These are phyloP conservation scores for Brasilioporus rufonigricans DNA, from an alignment of 768 basidiomycete species.

Conservation along the genomic window DNA sequence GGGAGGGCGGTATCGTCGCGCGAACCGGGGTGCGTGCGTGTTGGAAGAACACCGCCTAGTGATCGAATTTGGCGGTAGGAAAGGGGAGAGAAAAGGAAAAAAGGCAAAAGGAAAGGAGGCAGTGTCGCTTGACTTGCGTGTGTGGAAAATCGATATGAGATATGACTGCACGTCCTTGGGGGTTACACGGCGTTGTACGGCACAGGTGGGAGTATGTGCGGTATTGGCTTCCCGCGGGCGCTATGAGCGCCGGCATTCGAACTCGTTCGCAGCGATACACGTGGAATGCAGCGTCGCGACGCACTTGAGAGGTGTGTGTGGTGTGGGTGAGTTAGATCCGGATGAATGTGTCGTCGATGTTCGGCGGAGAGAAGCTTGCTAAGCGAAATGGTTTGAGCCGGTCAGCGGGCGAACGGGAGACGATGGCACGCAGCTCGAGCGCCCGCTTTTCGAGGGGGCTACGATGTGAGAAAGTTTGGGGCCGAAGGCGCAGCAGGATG, in stretches of 20 bases:
- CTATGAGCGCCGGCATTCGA: constrained; percentile 15
- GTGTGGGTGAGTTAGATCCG: constrained; percentile 1
- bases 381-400: background rate
- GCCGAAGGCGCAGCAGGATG: background rate
- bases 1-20: no score
- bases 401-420: background rate
- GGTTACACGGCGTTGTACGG: background rate
- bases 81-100: no score
- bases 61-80: no score
- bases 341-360: background rate
- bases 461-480: background rate
- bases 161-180: background rate
- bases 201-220: constrained; percentile 6
- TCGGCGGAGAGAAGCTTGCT: constrained; percentile 3
- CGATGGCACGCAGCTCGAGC: background rate
- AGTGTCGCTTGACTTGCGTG: no score
- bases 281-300: constrained; percentile 18
- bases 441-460: background rate
- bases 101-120: no score
- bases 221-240: constrained; percentile 1
- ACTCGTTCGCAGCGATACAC: constrained; percentile 7
- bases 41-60: no score
- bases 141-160: constrained; percentile 3
- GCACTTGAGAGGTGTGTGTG: constrained; percentile 17
- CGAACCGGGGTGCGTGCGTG: no score